Percentiles rank a stretch among this genome's conserved stretches.
Evolutionary conservation across 345 rosid genomes (phyloP).

Genomic region (Moricandia moricandioides): DNA sequence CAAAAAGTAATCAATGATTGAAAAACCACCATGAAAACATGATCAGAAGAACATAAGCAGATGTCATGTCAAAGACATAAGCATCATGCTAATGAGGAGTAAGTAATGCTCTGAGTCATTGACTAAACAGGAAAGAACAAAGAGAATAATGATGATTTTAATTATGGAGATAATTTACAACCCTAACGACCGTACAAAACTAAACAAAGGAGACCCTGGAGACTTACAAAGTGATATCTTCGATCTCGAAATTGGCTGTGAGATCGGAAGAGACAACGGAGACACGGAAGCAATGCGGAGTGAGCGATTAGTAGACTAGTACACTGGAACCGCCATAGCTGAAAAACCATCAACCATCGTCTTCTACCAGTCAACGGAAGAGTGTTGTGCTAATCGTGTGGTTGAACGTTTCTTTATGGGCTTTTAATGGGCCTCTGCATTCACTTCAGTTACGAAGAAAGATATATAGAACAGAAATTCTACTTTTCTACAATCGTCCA

Average conservation of each 20-base stretch:
- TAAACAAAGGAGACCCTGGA: not conserved
- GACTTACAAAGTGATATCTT: conserved; percentile 7
- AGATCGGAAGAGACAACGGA: not conserved
- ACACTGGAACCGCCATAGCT: not conserved
- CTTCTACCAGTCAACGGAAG: not conserved
- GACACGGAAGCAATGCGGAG: not conserved
- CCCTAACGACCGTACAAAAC: not conserved
- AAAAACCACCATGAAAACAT: too few relatives aligned
- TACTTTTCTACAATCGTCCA: too few relatives aligned
- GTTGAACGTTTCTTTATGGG: not conserved
- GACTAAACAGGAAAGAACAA: not conserved
- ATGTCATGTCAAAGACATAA: too few relatives aligned
- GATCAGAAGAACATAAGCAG: too few relatives aligned
- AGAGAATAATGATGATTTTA: not conserved
- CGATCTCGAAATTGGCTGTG: not conserved
- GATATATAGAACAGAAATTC: too few relatives aligned
- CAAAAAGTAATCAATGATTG: too few relatives aligned
- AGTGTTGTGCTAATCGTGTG: not conserved
- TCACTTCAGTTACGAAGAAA: too few relatives aligned
- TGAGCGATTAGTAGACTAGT: not conserved
- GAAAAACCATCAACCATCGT: not conserved
- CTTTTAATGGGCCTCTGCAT: not conserved
- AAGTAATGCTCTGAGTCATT: not conserved
- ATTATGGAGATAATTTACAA: not conserved
- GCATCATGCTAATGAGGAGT: not conserved